These are phyloP conservation scores for Neophaeococcomyces aloes DNA, from an alignment of 2,329 filamentous ascomycete species.

Conservation along the genomic window DNA sequence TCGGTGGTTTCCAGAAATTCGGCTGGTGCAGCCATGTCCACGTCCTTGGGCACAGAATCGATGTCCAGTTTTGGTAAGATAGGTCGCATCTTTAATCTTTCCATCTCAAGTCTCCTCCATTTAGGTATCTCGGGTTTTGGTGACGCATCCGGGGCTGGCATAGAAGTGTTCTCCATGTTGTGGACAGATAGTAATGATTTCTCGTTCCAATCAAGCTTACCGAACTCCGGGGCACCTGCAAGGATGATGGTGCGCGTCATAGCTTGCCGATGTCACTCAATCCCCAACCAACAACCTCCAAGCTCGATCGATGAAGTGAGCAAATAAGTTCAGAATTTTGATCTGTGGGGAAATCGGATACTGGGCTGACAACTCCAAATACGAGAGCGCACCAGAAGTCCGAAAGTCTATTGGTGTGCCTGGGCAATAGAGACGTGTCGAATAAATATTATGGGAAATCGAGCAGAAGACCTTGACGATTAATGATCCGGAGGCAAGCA, in stretches of 20 bases:
- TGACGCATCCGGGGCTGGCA: constrained; percentile 1
- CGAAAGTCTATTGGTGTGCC: not conserved
- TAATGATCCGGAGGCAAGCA: too few species aligned
- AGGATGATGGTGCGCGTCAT: constrained; percentile 22
- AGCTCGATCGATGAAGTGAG: not conserved
- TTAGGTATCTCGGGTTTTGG: constrained; percentile 8
- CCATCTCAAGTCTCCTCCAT: constrained; percentile 20
- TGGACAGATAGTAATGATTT: constrained; percentile 16
- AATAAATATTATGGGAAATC: not conserved
- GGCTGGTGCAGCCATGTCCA: constrained; percentile 18
- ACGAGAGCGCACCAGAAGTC: not conserved
- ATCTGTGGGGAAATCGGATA: constrained; percentile 3
- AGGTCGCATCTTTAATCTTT: constrained; percentile 19
- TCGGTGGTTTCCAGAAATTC: constrained; percentile 13
- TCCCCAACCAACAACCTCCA: not conserved
- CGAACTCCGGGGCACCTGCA: constrained; percentile 18
- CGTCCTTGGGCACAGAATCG: constrained; percentile 15
- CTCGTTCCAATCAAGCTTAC: constrained; percentile 21
- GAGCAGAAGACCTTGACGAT: too few species aligned
- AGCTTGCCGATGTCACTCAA: not conserved
- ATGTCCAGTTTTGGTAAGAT: constrained; percentile 19
- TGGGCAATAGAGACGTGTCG: not conserved
- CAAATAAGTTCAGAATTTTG: not conserved
- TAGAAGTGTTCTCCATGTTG: constrained; percentile 12
- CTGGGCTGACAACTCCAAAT: not conserved